Evolutionary conservation across 257 asterid genomes (phyloP), one percentile per base, ranked within the genome.

Genomic region (Solanum dulcamara): DNA sequence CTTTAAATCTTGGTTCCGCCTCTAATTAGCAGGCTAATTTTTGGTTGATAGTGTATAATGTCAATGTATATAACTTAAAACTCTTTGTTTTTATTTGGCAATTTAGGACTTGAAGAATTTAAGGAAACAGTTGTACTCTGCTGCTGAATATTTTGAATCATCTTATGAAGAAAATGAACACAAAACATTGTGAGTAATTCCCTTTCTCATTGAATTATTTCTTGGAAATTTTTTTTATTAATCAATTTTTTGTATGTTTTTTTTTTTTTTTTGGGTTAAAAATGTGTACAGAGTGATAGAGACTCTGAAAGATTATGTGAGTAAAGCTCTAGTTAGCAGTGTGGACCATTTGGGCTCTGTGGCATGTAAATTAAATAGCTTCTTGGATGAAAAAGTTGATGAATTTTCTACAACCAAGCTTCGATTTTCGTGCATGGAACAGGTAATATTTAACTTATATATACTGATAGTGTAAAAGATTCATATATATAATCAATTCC

Each of bases 281-380:
- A 17, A 64, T 74, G 6, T 87, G 82, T 67, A 55, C 84, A 94
- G 98, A 75, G 91, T 93, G 86, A 89, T 93, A 50, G 95, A 94
- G 51, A 86, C 93, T 2, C 88, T 92, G 35, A 94, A 89, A 89
- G 94, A 93, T 74, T 94, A 93, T 53, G 93, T 89, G 60, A 90
- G 88, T 15, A 90, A 88, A 66, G 98, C 98, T 84, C 86, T 94
- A n/a, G 90, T 93, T 51, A 92, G 88, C 81, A 93, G 97, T 10
- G 98, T 94, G 89, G 98, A 94, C 85, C 98, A 94, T 86, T 87
- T 94, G 91, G 98, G 98, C 26, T 92, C 93, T 37, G 92, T 92
- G 77, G 97, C 97, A 62, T 91, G 87, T 85, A 92, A 92, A 85
- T 91, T 94, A 83, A 90, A 87, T 83, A 88, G 83, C 83, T 91